A percentile compares a stretch with the other conserved stretches of the same genome.
These are phyloP conservation scores for Sporothrix phasma DNA, from an alignment of 2,329 filamentous ascomycete species.

Conservation along the genomic window DNA sequence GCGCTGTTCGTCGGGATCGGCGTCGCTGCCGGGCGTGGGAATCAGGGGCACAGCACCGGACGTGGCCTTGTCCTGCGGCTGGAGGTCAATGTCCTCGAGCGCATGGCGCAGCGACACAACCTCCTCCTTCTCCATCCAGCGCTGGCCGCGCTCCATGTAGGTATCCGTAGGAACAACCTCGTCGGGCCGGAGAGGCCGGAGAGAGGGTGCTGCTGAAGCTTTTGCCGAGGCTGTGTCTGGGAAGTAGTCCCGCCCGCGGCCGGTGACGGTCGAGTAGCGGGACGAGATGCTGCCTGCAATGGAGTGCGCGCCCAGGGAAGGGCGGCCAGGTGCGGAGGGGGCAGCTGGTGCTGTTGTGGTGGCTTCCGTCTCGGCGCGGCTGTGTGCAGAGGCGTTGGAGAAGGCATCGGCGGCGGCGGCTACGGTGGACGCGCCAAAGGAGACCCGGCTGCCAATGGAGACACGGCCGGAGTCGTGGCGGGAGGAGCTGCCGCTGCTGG, in stretches of 20 bases:
- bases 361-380: slow-evolving; percentile 19
- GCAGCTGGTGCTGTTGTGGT: background rate
- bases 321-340: slow-evolving; percentile 3
- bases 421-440: background rate
- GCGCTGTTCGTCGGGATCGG: slow-evolving; percentile 46
- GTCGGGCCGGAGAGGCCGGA: slow-evolving; percentile 41
- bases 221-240: slow-evolving; percentile 28
- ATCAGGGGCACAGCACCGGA: background rate
- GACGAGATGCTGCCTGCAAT: slow-evolving; percentile 39
- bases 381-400: slow-evolving; percentile 14
- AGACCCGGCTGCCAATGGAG: slow-evolving; percentile 9
- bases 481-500: slow-evolving; percentile 24
- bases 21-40: slow-evolving; percentile 33
- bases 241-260: slow-evolving; percentile 43
- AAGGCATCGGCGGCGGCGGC: slow-evolving; percentile 19
- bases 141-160: slow-evolving; percentile 63
- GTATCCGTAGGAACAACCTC: slow-evolving; percentile 55
- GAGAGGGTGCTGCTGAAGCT: background rate
- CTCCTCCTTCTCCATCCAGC: slow-evolving; percentile 77
- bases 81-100: slow-evolving; percentile 62
- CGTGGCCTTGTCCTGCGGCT: slow-evolving; percentile 19
- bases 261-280: slow-evolving; percentile 38
- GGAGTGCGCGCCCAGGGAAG: slow-evolving; percentile 29
- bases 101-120: slow-evolving; percentile 58
- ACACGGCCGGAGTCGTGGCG: slow-evolving; percentile 10